Conservation (phyloP, 2,329 filamentous ascomycete genomes). For the Macrophomina tecta region DNA sequence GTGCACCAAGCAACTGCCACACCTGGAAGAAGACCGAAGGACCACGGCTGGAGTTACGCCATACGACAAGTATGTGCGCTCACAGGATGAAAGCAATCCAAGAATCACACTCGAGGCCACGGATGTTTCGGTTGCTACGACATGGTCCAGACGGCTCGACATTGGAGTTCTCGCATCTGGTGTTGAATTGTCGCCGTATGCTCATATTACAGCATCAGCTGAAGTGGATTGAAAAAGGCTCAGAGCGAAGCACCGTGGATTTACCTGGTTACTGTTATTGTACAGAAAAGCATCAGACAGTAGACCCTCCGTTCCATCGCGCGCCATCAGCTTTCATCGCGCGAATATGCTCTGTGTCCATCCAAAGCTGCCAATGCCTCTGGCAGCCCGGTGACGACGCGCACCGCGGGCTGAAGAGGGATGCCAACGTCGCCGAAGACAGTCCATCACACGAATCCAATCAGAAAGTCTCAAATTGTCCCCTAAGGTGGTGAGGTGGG, state of each 20-base stretch:
- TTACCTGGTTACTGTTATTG: slow-evolving; percentile 5
- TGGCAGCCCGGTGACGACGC: not conserved
- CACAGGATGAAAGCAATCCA: too few species aligned
- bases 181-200: not conserved
- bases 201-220: not conserved
- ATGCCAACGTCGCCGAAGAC: slow-evolving; percentile 19
- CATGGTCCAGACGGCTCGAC: not conserved
- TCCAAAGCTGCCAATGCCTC: not conserved
- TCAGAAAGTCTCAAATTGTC: slow-evolving; percentile 53
- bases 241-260: not conserved
- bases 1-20: not conserved
- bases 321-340: too few species aligned
- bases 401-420: not conserved
- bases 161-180: not conserved
- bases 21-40: not conserved
- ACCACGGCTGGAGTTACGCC: not conserved
- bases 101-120: too few species aligned
- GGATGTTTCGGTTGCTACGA: too few species aligned
- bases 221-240: not conserved
- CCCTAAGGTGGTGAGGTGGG: slow-evolving; percentile 54
- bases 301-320: too few species aligned
- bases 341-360: too few species aligned
- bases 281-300: not conserved
- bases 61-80: too few species aligned
- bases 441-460: slow-evolving; percentile 44